Conservation (phyloP, 371 early-diverging fungal species). For the Dinochytrium kinnereticum region DNA sequence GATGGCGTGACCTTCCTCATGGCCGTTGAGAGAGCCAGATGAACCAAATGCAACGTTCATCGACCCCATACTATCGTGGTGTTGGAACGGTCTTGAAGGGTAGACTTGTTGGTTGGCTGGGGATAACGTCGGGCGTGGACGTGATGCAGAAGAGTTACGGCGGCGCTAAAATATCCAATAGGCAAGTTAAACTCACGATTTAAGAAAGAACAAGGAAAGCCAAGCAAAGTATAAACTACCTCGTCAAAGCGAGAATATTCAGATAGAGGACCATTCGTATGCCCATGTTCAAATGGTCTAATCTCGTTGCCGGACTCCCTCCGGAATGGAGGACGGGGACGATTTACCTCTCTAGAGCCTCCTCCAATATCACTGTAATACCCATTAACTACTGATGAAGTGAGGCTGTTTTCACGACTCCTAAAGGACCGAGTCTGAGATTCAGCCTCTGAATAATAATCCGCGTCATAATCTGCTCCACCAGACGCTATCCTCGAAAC, state of each 20-base stretch:
- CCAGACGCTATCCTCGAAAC: neutral
- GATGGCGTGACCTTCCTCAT: neutral
- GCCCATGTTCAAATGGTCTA: no score
- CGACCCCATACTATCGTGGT: neutral
- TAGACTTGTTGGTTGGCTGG: slow-evolving; percentile 13
- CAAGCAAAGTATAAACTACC: no score
- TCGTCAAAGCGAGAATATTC: no score
- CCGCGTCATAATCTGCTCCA: slow-evolving; percentile 1
- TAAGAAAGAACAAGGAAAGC: neutral
- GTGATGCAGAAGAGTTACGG: slow-evolving; percentile 2
- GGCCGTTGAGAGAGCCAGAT: neutral
- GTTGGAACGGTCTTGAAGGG: neutral
- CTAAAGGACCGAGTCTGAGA: neutral
- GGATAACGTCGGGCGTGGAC: slow-evolving; percentile 7
- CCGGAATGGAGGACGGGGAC: neutral
- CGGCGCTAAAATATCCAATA: neutral
- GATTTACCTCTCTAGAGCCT: neutral
- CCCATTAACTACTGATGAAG: slow-evolving; percentile 1
- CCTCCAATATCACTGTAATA: slow-evolving; percentile 11
- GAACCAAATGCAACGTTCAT: slow-evolving; percentile 1
- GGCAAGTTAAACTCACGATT: neutral
- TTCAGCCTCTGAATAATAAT: slow-evolving; percentile 16
- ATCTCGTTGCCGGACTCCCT: slow-evolving; percentile 4
- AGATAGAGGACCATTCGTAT: no score
- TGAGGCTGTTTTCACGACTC: slow-evolving; percentile 11